Evolutionary conservation across 805 yeast species (phyloP).

Genomic region (Hanseniaspora opuntiae): DNA sequence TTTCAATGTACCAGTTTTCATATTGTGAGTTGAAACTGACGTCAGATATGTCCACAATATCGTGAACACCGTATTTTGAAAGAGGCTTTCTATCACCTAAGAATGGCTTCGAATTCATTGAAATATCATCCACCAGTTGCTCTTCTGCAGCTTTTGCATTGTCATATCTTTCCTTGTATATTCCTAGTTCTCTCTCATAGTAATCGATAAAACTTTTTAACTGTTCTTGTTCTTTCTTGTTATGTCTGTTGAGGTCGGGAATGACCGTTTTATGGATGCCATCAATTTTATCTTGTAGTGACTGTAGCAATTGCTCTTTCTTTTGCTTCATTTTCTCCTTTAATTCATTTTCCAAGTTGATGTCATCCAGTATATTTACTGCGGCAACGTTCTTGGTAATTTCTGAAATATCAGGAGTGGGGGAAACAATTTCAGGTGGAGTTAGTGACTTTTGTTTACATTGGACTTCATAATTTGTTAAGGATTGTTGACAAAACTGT

Average conservation of each 20-base stretch:
- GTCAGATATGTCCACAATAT: conserved; percentile 1
- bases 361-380: background rate
- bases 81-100: background rate
- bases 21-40: background rate
- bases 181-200: background rate
- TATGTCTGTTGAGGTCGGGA: background rate
- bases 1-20: conserved; percentile 6
- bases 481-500: background rate
- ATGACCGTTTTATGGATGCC: background rate
- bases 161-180: background rate
- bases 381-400: background rate
- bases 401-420: background rate
- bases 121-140: background rate
- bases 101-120: background rate
- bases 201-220: background rate
- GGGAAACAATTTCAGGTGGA: background rate
- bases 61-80: background rate
- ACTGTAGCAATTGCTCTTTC: background rate
- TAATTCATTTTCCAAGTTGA: conserved; percentile 1
- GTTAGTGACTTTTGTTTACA: background rate
- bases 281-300: background rate
- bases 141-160: background rate
- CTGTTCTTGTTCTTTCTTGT: background rate
- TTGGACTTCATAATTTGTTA: background rate
- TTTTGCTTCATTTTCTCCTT: background rate